Base-by-base conservation (phyloP, 2,329 filamentous ascomycete species). In the Cephalotrichum gorgonifer region DNA sequence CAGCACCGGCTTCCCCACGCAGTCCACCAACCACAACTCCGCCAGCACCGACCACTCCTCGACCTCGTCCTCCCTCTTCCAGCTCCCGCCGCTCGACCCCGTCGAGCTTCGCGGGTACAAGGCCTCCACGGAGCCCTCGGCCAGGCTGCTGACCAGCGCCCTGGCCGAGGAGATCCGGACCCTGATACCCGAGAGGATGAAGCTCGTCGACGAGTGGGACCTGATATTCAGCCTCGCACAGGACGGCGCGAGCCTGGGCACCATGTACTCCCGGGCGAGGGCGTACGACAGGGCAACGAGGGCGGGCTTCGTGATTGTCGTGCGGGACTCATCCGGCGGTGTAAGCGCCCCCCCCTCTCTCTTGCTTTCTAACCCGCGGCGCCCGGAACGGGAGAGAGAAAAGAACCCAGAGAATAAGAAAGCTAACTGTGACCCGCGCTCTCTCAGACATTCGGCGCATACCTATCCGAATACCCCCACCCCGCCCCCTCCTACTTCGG, bases 111-210 rank as follows among this genome's bases (percentile, higher is more conserved):
- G 71, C 22, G 86, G 86, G 33, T 88, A 83, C 64, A 71, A 73
- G 51, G 67, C 72, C 2, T 74, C 73, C 57, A 88, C 84, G 3
- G 68, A 73, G 17, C 57, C 67, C 17, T 74, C 73, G 31, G 81
- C 80, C 43, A 77, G 79, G 55, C 71, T 97, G 48, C 73, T 98
- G 50, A 84, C 76, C 17, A 71, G 73, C 45, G 76, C 81, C 11
- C 71, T 97, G 27, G 93, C 91, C 3, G 93, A 97, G 68, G 93
- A 97, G 70, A 95, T 97, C 50, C 78, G 93, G 44, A 78, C 94
- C 35, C 82, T 97, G 59, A 72, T 97, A 22, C 93, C 93, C 1
- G 82, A 94, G 55, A 77, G 93, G 44, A 69, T 97, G 52, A 88
- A 95, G 65, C 81, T 98, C 42, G 79, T 85, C 52, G 90, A 96